A percentile compares a stretch with the other conserved stretches of the same genome.
Evolutionary conservation across 2,329 filamentous ascomycete species (phyloP).

Genomic region (Pleochaeta shiraiana): DNA sequence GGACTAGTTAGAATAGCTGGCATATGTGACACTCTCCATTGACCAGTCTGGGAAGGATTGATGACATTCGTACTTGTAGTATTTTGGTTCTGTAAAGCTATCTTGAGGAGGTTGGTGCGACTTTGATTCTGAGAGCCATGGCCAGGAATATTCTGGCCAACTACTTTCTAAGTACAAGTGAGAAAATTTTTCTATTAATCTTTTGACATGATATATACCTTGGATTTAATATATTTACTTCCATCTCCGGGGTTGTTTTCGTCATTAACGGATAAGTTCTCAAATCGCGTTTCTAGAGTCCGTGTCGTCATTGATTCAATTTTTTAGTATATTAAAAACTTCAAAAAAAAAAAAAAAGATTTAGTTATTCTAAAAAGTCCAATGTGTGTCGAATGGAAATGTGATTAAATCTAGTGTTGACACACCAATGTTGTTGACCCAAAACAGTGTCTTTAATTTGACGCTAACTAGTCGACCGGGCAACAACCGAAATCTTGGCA

Average conservation of each 20-base stretch:
- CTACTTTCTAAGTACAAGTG: constrained; percentile 6
- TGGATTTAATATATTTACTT: constrained; percentile 46
- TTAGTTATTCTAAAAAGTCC: too few relatives aligned
- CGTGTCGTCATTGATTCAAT: constrained; percentile 40
- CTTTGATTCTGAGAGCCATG: constrained; percentile 31
- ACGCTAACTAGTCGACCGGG: too few relatives aligned
- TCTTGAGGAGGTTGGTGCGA: constrained; percentile 68
- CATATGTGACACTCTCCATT: constrained; percentile 25
- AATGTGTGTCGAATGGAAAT: too few relatives aligned
- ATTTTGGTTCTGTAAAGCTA: constrained; percentile 61
- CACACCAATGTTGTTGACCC: too few relatives aligned
- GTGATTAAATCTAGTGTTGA: too few relatives aligned
- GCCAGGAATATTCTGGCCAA: too few relatives aligned
- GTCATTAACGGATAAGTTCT: constrained; percentile 74
- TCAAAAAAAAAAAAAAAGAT: too few relatives aligned
- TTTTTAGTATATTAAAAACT: too few relatives aligned
- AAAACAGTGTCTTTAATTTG: too few relatives aligned
- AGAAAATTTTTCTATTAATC: constrained; percentile 19
- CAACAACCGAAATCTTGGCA: too few relatives aligned
- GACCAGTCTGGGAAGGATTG: constrained; percentile 37
- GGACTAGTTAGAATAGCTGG: constrained; percentile 27
- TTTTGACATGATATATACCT: constrained; percentile 30
- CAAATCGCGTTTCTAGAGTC: constrained; percentile 67
- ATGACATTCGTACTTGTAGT: constrained; percentile 44
- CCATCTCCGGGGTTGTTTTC: constrained; percentile 48